Percentiles rank a stretch among this genome's conserved stretches.
Conservation (phyloP, 495 filamentous ascomycete species). For the Chaetomium cochliodes region DNA sequence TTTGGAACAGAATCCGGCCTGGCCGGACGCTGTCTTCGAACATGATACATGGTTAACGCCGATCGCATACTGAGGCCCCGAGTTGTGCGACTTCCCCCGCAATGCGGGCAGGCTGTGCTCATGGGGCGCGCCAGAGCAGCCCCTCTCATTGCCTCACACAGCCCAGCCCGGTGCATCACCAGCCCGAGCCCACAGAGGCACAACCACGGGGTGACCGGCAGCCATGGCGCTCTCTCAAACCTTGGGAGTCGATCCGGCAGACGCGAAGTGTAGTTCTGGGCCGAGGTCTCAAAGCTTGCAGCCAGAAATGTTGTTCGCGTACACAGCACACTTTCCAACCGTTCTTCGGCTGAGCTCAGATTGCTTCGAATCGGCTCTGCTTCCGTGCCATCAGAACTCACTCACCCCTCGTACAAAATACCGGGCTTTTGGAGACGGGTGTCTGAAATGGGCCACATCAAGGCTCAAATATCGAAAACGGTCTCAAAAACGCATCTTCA, state of each 20-base stretch:
- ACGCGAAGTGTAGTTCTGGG: background rate
- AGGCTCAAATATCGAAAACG: background rate
- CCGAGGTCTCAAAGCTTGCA: background rate
- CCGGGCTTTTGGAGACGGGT: too few species aligned
- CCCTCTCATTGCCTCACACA: conserved; percentile 10
- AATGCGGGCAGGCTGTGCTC: conserved; percentile 16
- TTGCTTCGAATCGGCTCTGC: too few species aligned
- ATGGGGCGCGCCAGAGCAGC: background rate
- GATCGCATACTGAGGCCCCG: conserved; percentile 14
- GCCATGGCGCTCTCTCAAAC: background rate
- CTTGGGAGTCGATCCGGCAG: background rate
- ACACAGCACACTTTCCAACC: too few species aligned
- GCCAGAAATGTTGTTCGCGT: background rate
- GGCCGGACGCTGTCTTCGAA: background rate
- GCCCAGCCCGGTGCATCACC: conserved; percentile 13
- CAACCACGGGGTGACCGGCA: background rate
- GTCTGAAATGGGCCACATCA: background rate
- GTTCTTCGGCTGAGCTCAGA: too few species aligned
- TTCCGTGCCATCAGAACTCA: too few species aligned
- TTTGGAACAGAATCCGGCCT: background rate
- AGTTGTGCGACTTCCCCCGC: conserved; percentile 8
- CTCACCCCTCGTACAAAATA: too few species aligned
- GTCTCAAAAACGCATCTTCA: background rate
- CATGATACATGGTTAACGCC: conserved; percentile 13
- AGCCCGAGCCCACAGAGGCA: background rate